Percentiles rank a stretch among this genome's conserved stretches.
These are phyloP conservation scores for Raffaelea arxii DNA, from an alignment of 2,329 filamentous ascomycete genomes.

Conservation along the genomic window DNA sequence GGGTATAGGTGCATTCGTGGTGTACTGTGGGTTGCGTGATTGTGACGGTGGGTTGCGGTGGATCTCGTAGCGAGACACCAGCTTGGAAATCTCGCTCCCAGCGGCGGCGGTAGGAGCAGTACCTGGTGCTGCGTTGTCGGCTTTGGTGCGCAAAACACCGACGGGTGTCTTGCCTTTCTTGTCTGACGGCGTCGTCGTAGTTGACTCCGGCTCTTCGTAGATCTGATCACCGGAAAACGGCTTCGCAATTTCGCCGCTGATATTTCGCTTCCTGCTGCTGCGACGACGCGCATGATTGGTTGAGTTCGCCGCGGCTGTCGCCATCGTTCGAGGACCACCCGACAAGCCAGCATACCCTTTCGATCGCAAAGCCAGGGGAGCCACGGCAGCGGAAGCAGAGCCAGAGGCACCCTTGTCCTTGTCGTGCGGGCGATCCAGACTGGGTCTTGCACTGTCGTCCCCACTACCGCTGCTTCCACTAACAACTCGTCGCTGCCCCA, in stretches of 20 bases:
- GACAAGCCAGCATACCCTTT: conserved; percentile 33
- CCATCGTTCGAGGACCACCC: conserved; percentile 17
- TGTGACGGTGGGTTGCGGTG: conserved; percentile 76
- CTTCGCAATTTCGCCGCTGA: conserved; percentile 56
- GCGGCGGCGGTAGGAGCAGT: conserved; percentile 9
- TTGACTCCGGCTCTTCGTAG: conserved; percentile 79
- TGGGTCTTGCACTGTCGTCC: conserved; percentile 18
- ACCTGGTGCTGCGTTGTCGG: conserved; percentile 1
- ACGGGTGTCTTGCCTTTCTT: conserved; percentile 8
- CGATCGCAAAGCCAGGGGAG: conserved; percentile 9
- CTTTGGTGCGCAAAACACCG: background rate
- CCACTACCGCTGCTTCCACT: conserved; percentile 16
- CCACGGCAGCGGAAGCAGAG: background rate
- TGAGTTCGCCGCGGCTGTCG: background rate
- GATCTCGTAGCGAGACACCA: conserved; percentile 49
- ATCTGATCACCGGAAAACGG: conserved; percentile 71
- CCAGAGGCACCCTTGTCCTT: conserved; percentile 7
- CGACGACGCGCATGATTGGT: conserved; percentile 33
- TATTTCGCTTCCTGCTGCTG: conserved; percentile 58
- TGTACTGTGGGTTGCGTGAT: conserved; percentile 73
- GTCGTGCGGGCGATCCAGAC: conserved; percentile 18
- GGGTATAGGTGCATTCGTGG: conserved; percentile 43
- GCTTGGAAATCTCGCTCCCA: conserved; percentile 20
- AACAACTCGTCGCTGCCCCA: conserved; percentile 13
- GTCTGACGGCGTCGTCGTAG: conserved; percentile 19